Base-by-base conservation (phyloP, 129 eudicot species). In the Kitagawia praeruptora region DNA sequence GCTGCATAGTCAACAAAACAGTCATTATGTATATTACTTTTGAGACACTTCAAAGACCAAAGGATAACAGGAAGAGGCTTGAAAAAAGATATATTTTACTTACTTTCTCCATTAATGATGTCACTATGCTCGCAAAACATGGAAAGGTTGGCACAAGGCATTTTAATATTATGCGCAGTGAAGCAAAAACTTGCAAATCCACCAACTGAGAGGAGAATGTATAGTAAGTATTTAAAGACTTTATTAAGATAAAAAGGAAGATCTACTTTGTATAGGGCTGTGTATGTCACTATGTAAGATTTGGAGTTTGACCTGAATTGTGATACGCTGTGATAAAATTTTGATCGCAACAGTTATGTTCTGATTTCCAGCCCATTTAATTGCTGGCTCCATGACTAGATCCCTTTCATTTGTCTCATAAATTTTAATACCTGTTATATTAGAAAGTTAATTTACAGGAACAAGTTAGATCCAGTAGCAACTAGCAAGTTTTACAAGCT, bases 301-400 rank as follows among this genome's bases (percentile, higher is more conserved):
- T 27, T 25, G 69, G 19, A 46, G 58, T 74, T 80, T 78, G 53
- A 95, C 98, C 97, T 95, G 98, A 83, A 95, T 51, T 46, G 83
- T 83, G 82, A 92, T 85, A 76, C 56, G 51, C 18, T 85, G 37
- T 6, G 84, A 84, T 34, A 82, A 84, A 75, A 92, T 11, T 47
- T 87, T 88, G 49, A 90, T 82, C 9, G 74, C 83, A 76, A 94
- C 79, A 48, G 82, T 85, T 76, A 94, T 85, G 76, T 94, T 94
- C 38, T 96, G 93, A 84, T 94, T 92, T 58, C 97, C 98, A 40
- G 98, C 98, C 98, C 98, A 94, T 84, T 89, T 87, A 16, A 94
- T 79, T 66, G 92, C 92, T 46, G 94, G 96, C 81, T 95, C 97
- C 92, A 95, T 87, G 48, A 92, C 97, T 49, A 95, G 80, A 44